A percentile compares a stretch with the other conserved stretches of the same genome.
Evolutionary conservation across 495 filamentous ascomycete species (phyloP).

Genomic region (Penicillium atrosanguineum): DNA sequence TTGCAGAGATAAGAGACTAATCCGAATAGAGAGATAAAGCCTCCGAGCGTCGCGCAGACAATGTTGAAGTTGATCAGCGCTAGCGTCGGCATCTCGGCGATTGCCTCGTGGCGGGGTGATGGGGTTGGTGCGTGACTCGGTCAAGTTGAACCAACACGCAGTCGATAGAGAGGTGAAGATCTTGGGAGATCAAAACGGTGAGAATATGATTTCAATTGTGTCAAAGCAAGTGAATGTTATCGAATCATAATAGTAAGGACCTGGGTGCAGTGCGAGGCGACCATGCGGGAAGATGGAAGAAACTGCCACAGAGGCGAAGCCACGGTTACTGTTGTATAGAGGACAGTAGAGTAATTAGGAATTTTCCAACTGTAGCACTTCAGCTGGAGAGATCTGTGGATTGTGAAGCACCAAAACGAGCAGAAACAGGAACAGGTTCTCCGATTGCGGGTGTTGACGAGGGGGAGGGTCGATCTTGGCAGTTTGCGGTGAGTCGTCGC

Average conservation of each 20-base stretch:
- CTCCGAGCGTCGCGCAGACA: conserved; percentile 75
- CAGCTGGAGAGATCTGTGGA: background rate
- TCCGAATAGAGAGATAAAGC: conserved; percentile 84
- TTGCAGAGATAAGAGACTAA: conserved; percentile 87
- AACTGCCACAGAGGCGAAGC: background rate
- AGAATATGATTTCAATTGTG: background rate
- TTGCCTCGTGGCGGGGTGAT: background rate
- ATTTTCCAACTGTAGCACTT: background rate
- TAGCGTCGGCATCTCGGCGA: conserved; percentile 70
- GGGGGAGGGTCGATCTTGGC: background rate
- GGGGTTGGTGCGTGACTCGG: background rate
- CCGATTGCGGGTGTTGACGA: background rate
- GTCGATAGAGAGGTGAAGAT: background rate
- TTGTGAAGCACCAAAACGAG: background rate
- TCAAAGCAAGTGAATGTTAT: conserved; percentile 40
- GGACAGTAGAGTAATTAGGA: no score
- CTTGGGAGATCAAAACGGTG: background rate
- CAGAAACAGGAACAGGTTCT: background rate
- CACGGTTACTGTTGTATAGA: background rate
- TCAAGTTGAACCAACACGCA: background rate
- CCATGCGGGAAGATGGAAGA: conserved; percentile 21
- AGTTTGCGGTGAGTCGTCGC: background rate
- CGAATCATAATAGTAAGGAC: conserved; percentile 36
- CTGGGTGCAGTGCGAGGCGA: conserved; percentile 6
- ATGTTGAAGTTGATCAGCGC: conserved; percentile 85